Conservation (phyloP, 768 basidiomycete species). For the Gloeopeniophorella convolvens region DNA sequence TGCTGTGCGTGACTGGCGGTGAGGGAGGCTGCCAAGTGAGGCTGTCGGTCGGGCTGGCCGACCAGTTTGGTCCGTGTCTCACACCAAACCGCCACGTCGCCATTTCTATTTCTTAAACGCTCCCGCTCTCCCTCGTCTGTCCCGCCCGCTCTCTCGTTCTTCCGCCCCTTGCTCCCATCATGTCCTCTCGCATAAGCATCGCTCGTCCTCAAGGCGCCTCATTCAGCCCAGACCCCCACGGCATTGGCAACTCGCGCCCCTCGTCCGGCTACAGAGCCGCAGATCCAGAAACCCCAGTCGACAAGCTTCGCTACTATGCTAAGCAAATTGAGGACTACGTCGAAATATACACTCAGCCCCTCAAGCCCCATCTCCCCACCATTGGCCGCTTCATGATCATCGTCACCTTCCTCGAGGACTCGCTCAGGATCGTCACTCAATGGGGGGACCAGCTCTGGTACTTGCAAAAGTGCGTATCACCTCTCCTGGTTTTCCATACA, state of each 20-base stretch:
- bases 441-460: conserved; percentile 99
- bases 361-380: conserved; percentile 90
- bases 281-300: conserved; percentile 75
- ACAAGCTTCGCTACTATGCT: conserved; percentile 64
- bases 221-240: conserved; percentile 71
- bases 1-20: no score
- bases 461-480: conserved; percentile 72
- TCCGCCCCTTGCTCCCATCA: conserved; percentile 27
- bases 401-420: conserved; percentile 97
- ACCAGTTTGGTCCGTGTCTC: no score
- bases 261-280: conserved; percentile 72
- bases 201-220: conserved; percentile 52
- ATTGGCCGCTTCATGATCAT: conserved; percentile 96
- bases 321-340: conserved; percentile 85
- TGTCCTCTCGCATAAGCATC: conserved; percentile 81
- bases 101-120: neutral
- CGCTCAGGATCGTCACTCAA: conserved; percentile 86
- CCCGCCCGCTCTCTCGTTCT: neutral
- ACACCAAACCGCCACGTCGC: conserved; percentile 7
- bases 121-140: neutral
- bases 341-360: conserved; percentile 88
- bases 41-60: neutral
- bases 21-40: no score
- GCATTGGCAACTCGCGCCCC: conserved; percentile 64
- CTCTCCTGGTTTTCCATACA: conserved; percentile 12